phyloP scores from a whole-genome alignment of 208 protist species.

The Acanthamoeba lenticulata region DNA sequence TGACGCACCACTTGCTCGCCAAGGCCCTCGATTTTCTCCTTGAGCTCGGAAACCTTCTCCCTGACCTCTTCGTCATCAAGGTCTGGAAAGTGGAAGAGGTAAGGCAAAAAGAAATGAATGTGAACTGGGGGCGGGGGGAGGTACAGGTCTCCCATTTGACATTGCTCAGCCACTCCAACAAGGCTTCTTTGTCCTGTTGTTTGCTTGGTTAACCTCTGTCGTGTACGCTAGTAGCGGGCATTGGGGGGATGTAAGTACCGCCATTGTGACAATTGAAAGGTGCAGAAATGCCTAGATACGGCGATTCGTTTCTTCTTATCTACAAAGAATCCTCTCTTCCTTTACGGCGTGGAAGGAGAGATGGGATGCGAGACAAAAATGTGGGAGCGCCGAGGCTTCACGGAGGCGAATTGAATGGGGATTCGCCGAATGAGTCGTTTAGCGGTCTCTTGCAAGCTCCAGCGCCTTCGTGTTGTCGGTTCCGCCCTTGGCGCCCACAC shows the following conservation, averaged over 20 bases:
- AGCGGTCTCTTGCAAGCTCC: not conserved
- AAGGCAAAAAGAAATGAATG: not conserved
- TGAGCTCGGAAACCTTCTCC: not conserved
- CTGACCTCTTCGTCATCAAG: constrained; percentile 53
- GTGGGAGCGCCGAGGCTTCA: not conserved
- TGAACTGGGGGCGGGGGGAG: not conserved
- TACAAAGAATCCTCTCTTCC: not conserved
- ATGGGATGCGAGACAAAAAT: not conserved
- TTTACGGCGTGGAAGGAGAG: not conserved
- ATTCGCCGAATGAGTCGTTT: not conserved
- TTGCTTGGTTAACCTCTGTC: not conserved
- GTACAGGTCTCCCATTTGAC: constrained; percentile 62
- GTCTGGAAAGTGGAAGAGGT: not conserved
- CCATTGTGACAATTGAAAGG: not conserved
- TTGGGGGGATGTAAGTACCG: not conserved
- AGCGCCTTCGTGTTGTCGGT: not conserved
- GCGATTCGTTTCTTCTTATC: not conserved
- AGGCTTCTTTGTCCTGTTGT: constrained; percentile 41
- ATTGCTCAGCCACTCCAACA: constrained; percentile 43
- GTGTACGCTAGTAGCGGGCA: not conserved
- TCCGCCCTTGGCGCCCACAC: not conserved
- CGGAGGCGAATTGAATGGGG: not conserved
- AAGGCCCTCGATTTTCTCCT: constrained; percentile 36
- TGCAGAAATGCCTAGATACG: too few species aligned
- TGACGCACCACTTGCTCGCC: constrained; percentile 53